Evolutionary conservation across 192 early-diverging fungal species (phyloP), one percentile per base, ranked within the genome.

Genomic region (Diversispora eburnea): DNA sequence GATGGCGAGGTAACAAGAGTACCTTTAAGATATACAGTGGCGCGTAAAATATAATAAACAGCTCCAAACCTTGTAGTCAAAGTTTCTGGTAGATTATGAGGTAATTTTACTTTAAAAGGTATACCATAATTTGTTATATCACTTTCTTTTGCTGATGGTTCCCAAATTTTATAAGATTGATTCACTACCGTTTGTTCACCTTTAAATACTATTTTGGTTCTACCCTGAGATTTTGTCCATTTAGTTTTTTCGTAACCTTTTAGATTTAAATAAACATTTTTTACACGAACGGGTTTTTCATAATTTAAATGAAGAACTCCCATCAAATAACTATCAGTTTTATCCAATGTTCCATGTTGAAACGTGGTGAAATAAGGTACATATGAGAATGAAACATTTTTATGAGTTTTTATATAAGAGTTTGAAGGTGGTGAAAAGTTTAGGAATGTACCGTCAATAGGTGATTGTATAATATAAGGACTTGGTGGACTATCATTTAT

Each of bases 71-170:
- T 45, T 56, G 56, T 61, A 17, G 25, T 58, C 15, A 72, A 12
- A 15, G 45, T 61, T 9, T 72, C 56, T 1, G 70, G 70, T 22
- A 72, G 43, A 72, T 72, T 61, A 72, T 72, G 49, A 10, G 70
- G 70, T 17, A 72, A 43, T 62, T 61, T 72, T 3, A 72, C 56
- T 72, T 62, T 72, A 51, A 72, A 72, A 17, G 70, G 70, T 12
- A 72, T 39, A 42, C 46, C 47, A 22, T 22, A 20, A 33, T 25
- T 61, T 33, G 41, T n/a, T 3, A 72, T 62, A 10, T n/a, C 13
- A 33, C 13, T 43, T 33, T 63, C 41, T 2, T 22, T 33, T 17
- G 13, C 43, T 13, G 61, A 9, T 43, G 56, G 13, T 46, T 60
- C 46, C 70, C 70, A 72, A 61, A 72, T 72, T 61, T 61, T 72